Conservation (phyloP, 1,284 basidiomycete species). For the Singerocomus inundabilis region DNA sequence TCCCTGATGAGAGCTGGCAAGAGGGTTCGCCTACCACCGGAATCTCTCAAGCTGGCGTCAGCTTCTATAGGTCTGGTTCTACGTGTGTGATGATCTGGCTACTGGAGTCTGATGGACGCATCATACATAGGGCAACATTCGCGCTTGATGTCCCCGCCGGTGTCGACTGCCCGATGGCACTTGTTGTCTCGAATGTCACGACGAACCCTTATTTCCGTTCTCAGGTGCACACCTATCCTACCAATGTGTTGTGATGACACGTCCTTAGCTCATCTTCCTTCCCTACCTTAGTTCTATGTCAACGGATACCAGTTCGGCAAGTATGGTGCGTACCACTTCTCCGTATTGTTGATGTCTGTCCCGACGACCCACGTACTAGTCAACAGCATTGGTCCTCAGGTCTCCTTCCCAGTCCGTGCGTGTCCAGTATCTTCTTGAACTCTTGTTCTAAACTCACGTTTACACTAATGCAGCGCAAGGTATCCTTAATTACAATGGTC, state of each 20-base stretch:
- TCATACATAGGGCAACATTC: constrained; percentile 41
- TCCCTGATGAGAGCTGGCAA: constrained; percentile 45
- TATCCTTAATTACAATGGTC: constrained; percentile 48
- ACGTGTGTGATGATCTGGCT: not conserved
- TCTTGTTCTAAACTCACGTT: constrained; percentile 3
- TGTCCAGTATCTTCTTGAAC: not conserved
- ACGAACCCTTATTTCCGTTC: constrained; percentile 40
- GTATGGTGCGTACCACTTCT: constrained; percentile 17
- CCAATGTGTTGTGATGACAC: not conserved
- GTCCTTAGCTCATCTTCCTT: not conserved
- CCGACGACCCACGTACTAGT: constrained; percentile 10
- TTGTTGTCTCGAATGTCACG: constrained; percentile 39
- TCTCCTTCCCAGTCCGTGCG: constrained; percentile 29
- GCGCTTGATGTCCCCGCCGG: constrained; percentile 41
- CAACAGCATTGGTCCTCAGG: constrained; percentile 27
- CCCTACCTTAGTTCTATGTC: constrained; percentile 22
- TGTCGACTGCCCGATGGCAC: constrained; percentile 48
- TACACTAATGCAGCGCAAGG: constrained; percentile 41
- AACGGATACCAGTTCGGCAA: constrained; percentile 33
- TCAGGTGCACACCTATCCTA: constrained; percentile 19
- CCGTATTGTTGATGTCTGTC: not conserved
- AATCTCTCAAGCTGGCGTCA: constrained; percentile 41
- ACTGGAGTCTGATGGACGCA: constrained; percentile 1
- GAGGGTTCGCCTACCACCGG: constrained; percentile 40
- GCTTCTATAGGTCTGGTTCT: constrained; percentile 35